phyloP scores from a whole-genome alignment of 495 filamentous ascomycete genomes.

The Aspergillus biplanus region DNA sequence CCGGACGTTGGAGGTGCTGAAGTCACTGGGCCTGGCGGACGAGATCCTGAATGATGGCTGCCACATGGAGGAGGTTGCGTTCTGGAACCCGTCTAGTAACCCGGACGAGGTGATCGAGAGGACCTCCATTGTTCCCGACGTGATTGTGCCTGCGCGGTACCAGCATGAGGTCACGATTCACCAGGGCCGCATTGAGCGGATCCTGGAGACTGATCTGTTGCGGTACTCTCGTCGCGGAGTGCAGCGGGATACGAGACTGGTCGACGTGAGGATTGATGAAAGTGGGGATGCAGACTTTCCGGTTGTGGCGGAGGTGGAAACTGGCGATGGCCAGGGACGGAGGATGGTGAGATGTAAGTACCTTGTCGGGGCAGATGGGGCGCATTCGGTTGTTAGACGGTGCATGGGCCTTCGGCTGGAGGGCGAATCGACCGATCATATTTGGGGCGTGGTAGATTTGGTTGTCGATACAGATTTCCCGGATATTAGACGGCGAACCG shows the following conservation, averaged over 20 bases:
- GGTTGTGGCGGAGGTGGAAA: slow-evolving; percentile 35
- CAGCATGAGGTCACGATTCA: slow-evolving; percentile 62
- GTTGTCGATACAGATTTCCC: slow-evolving; percentile 71
- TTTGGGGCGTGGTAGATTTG: slow-evolving; percentile 70
- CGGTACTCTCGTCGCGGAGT: slow-evolving; percentile 54
- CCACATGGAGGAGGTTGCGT: slow-evolving; percentile 48
- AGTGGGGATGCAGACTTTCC: slow-evolving; percentile 58
- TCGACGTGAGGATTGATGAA: slow-evolving; percentile 59
- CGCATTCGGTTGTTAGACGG: slow-evolving; percentile 62
- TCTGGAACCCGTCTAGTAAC: slow-evolving; percentile 53
- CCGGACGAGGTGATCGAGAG: slow-evolving; percentile 54
- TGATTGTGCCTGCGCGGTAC: slow-evolving; percentile 49
- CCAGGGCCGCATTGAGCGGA: slow-evolving; percentile 64
- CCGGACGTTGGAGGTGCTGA: slow-evolving; percentile 68
- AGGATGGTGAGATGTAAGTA: slow-evolving; percentile 54
- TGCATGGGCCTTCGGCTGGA: slow-evolving; percentile 61
- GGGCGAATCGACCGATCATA: slow-evolving; percentile 65
- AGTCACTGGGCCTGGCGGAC: slow-evolving; percentile 41
- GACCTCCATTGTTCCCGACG: slow-evolving; percentile 52
- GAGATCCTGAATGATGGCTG: slow-evolving; percentile 43
- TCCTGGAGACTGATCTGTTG: slow-evolving; percentile 59
- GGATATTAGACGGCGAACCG: slow-evolving; percentile 68
- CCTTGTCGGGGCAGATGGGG: slow-evolving; percentile 70
- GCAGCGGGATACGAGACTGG: slow-evolving; percentile 54
- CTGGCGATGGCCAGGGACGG: slow-evolving; percentile 37